phyloP scores from a whole-genome alignment of 371 early-diverging fungal species.

The Mucor mucedo region DNA sequence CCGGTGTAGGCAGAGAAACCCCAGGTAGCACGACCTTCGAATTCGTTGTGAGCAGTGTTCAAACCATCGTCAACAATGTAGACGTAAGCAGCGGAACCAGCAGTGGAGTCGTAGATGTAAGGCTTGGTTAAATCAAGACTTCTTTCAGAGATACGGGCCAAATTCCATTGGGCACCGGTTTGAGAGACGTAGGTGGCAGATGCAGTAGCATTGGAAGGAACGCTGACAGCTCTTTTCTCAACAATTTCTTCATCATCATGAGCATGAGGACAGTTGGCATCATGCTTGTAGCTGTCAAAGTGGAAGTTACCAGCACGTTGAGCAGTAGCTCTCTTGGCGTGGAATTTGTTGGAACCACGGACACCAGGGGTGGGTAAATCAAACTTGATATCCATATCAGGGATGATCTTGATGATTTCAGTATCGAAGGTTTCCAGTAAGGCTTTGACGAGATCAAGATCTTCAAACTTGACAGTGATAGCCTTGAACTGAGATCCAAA shows the following conservation, averaged over 20 bases:
- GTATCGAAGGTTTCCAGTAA: conserved; percentile 15
- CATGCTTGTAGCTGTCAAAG: conserved; percentile 21
- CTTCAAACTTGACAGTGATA: conserved; percentile 37
- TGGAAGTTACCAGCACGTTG: conserved; percentile 21
- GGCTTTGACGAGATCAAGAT: conserved; percentile 25
- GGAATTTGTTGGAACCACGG: not conserved
- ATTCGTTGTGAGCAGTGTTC: conserved; percentile 63
- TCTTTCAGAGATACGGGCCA: too few species aligned
- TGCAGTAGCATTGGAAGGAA: not conserved
- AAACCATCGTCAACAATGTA: conserved; percentile 87
- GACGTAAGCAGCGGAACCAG: conserved; percentile 60
- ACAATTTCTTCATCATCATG: not conserved
- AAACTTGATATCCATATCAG: conserved; percentile 46
- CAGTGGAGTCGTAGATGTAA: too few species aligned
- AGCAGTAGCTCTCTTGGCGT: conserved; percentile 26
- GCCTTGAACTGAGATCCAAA: conserved; percentile 40
- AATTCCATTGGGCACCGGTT: too few species aligned
- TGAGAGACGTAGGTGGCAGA: not conserved
- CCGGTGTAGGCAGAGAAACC: conserved; percentile 86
- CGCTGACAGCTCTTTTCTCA: conserved; percentile 8
- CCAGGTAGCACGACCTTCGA: conserved; percentile 95
- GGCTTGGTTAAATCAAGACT: too few species aligned
- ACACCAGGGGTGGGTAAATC: conserved; percentile 29
- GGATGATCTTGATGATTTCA: conserved; percentile 40
- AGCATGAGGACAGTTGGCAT: conserved; percentile 21